Conservation (phyloP, 768 basidiomycete species). For the Trametes meyenii region DNA sequence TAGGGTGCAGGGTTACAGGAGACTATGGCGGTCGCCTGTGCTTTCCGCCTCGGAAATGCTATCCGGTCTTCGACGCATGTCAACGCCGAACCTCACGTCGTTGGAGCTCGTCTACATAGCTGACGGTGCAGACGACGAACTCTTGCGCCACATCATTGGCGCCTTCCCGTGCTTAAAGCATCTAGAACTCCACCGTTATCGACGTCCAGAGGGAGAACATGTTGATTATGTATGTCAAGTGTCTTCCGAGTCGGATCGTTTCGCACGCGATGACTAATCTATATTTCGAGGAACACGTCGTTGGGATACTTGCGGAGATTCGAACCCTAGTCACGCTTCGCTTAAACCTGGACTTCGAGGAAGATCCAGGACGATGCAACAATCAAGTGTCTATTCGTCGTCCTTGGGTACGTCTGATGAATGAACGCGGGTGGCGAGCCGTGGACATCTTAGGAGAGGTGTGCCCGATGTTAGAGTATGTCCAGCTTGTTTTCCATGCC, state of each 20-base stretch:
- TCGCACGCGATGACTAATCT: too few species aligned
- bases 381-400: too few species aligned
- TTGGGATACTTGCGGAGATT: neutral
- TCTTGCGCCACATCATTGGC: neutral
- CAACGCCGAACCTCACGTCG: neutral
- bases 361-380: neutral
- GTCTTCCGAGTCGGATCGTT: neutral
- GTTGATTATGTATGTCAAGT: neutral
- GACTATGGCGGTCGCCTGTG: neutral
- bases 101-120: constrained; percentile 2
- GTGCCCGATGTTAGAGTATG: too few species aligned
- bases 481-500: too few species aligned
- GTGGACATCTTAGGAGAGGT: too few species aligned
- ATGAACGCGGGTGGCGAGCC: too few species aligned
- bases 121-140: neutral
- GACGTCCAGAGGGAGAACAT: neutral
- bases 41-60: neutral
- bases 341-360: neutral
- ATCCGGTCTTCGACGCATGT: neutral
- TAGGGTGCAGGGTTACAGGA: neutral
- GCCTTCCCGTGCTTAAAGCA: neutral
- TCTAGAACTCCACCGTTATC: constrained; percentile 5
- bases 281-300: neutral
- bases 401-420: too few species aligned
- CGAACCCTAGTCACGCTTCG: neutral